Conservation (phyloP, 306 rosid genomes). For the Gillenia trifoliata region DNA sequence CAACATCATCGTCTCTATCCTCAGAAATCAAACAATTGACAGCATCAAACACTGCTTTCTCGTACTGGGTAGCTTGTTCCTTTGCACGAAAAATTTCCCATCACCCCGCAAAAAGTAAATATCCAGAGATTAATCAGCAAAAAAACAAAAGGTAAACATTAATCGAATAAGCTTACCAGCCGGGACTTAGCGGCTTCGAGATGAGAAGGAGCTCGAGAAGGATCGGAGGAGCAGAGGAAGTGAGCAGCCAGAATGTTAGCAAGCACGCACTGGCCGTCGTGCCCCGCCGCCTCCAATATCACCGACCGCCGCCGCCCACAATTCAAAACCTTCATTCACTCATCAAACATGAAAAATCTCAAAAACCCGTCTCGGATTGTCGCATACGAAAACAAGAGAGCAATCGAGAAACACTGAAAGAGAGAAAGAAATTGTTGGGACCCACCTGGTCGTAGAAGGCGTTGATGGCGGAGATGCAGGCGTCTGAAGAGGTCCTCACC, state of each 20-base stretch:
- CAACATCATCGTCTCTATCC: constrained; percentile 68
- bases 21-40: constrained; percentile 55
- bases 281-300: constrained; percentile 60
- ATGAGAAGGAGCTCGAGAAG: constrained; percentile 44
- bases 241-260: constrained; percentile 74
- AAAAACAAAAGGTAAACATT: not conserved
- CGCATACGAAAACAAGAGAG: not conserved
- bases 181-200: constrained; percentile 53
- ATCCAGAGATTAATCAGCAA: not conserved
- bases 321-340: constrained; percentile 46
- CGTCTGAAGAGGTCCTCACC: constrained; percentile 59
- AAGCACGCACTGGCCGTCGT: constrained; percentile 67
- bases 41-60: constrained; percentile 60
- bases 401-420: not conserved
- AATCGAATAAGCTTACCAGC: constrained; percentile 40
- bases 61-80: constrained; percentile 82
- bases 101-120: not conserved
- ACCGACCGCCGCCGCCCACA: constrained; percentile 74
- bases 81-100: constrained; percentile 10
- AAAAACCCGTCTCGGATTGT: constrained; percentile 22
- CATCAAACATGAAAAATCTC: constrained; percentile 12
- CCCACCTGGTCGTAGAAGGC: constrained; percentile 64
- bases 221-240: constrained; percentile 42
- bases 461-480: constrained; percentile 72
- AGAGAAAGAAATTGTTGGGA: not conserved